Evolutionary conservation across 306 rosid genomes (phyloP).

Genomic region (Hippophae rhamnoides): DNA sequence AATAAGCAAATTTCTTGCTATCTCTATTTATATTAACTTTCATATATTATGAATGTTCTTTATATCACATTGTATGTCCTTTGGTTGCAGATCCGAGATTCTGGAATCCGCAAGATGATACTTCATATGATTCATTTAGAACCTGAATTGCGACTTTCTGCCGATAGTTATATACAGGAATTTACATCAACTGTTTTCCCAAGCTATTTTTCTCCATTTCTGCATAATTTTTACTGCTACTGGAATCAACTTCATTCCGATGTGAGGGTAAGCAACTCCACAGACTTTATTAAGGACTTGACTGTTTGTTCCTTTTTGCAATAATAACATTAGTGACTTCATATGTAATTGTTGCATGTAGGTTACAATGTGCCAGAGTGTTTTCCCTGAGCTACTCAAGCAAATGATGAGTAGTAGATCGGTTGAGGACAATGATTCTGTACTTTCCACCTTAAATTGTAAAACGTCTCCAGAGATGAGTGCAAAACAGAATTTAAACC

Average conservation of each 20-base stretch:
- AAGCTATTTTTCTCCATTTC: constrained; percentile 72
- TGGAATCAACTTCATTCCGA: constrained; percentile 89
- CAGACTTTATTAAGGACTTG: constrained; percentile 1
- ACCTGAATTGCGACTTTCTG: constrained; percentile 79
- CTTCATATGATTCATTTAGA: constrained; percentile 93
- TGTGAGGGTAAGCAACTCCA: constrained; percentile 59
- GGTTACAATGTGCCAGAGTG: constrained; percentile 86
- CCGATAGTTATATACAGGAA: constrained; percentile 75
- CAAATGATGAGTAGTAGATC: constrained; percentile 63
- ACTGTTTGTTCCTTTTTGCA: constrained; percentile 16
- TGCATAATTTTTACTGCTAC: constrained; percentile 87
- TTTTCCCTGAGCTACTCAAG: constrained; percentile 82
- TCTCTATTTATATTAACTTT: constrained; percentile 2
- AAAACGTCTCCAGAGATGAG: constrained; percentile 41
- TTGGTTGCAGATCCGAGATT: constrained; percentile 75
- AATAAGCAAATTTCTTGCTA: not conserved
- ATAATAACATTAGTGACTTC: constrained; percentile 19
- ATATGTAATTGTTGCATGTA: constrained; percentile 20
- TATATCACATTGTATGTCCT: constrained; percentile 14
- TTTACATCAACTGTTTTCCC: constrained; percentile 74
- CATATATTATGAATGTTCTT: not conserved
- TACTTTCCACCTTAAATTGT: constrained; percentile 23
- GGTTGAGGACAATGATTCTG: constrained; percentile 31
- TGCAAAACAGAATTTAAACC: constrained; percentile 45
- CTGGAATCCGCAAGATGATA: constrained; percentile 85